These are phyloP conservation scores for Thelonectria olida DNA, from an alignment of 2,329 filamentous ascomycete genomes.

Conservation along the genomic window DNA sequence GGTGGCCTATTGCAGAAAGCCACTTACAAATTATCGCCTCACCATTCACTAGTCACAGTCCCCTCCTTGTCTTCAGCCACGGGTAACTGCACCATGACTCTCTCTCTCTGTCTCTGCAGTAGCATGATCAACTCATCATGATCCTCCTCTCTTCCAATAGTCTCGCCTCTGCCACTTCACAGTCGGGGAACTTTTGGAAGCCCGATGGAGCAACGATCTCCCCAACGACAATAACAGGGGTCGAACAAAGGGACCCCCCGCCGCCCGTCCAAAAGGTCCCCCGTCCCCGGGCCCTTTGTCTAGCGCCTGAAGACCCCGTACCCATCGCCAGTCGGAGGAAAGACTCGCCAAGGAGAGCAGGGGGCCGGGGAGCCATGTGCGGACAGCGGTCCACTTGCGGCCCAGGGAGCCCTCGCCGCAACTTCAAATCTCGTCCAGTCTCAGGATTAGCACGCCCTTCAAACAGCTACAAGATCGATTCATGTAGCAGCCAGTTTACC, in stretches of 20 bases:
- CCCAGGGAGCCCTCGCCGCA: no score
- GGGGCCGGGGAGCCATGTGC: not conserved
- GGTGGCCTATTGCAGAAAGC: not conserved
- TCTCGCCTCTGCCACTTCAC: no score
- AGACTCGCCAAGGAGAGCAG: not conserved
- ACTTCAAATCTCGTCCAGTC: no score
- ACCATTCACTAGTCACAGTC: not conserved
- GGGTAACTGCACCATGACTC: not conserved
- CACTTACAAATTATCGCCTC: not conserved
- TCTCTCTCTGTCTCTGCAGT: not conserved
- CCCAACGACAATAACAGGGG: not conserved
- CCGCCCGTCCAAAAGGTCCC: not conserved
- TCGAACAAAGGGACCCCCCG: no score
- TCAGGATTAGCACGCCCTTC: no score
- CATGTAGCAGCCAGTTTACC: no score
- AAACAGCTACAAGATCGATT: no score
- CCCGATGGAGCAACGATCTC: constrained; percentile 16
- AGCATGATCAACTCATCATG: not conserved
- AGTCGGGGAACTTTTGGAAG: constrained; percentile 12
- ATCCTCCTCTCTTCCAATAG: not conserved
- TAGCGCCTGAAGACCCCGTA: not conserved
- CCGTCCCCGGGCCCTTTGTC: constrained; percentile 1
- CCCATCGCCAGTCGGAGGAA: not conserved
- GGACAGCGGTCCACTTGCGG: no score
- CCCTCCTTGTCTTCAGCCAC: not conserved